Base-by-base conservation (phyloP, 2,329 filamentous ascomycete genomes). In the Penicillium palitans region DNA sequence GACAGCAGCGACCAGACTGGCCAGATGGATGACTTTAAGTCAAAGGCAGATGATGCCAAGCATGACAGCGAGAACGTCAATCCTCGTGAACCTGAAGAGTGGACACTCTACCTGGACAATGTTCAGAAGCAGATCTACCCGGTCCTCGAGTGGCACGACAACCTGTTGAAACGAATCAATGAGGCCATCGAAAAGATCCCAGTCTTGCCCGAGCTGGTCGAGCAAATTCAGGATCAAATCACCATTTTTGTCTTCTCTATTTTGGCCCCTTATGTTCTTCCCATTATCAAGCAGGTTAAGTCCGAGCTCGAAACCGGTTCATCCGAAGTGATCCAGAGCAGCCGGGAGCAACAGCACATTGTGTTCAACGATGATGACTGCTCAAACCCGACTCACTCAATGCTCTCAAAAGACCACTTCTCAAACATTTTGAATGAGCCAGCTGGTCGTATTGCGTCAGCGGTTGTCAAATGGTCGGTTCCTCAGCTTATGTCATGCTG, bases 371-470 rank as follows among this genome's bases (percentile, higher is more conserved):
- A 97, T 64, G 88, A 96, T 70, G 62, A 83, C 52, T 89, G 80
- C 62, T 87, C 86, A 21, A 89, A 97, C 70, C 93, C 93, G 0
- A 97, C 93, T 1, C 93, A 97, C 79, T 96, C 91, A 21, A 96
- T 96, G 93, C 80, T 97, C 52, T 92, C 91, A 59, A 97, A 97
- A 79, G 93, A 97, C 69, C 93, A 97, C 76, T 97, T 97, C 75
- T 90, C 89, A 63, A 96, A 96, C 70, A 81, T 93, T 33, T 83
- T 97, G 59, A 97, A 97, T 72, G 92, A 96, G 72, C 84, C 92
- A 44, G 93, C 91, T 46, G 93, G 93, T 56, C 89, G 88, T 68
- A 85, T 92, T 59, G 91, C 93, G 27, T 90, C 88, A 62, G 85
- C 87, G 68, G 86, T 93, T 48, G 80, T 97, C 44, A 85, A 84